phyloP scores from a whole-genome alignment of 139 green algal species.

The Spirogloea muscicola region DNA sequence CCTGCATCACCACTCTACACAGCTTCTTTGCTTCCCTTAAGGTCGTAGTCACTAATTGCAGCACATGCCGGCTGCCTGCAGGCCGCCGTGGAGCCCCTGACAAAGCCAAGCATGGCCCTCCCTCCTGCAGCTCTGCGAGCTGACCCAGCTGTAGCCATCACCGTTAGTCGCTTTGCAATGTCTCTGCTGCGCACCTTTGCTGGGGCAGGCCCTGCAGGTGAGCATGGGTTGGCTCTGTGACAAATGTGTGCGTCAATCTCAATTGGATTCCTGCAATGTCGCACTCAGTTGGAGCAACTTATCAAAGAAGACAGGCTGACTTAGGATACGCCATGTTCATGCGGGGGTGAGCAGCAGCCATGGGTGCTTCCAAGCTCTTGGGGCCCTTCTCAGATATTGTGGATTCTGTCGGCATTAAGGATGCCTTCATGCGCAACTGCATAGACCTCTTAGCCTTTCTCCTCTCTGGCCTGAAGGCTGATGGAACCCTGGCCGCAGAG shows the following conservation, averaged over 20 bases:
- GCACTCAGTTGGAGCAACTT: too few species aligned
- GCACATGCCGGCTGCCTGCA: too few species aligned
- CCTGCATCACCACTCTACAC: too few species aligned
- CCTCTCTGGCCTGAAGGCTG: slow-evolving; percentile 79
- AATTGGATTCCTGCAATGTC: too few species aligned
- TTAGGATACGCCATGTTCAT: too few species aligned
- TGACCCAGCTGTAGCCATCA: slow-evolving; percentile 62
- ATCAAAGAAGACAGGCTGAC: too few species aligned
- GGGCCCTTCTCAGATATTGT: slow-evolving; percentile 73
- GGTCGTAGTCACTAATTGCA: too few species aligned
- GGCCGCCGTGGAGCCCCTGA: slow-evolving; percentile 70
- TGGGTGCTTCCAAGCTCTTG: slow-evolving; percentile 60
- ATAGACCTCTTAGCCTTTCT: slow-evolving; percentile 96
- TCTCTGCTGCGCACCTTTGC: slow-evolving; percentile 16
- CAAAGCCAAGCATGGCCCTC: slow-evolving; percentile 68
- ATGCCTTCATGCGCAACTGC: slow-evolving; percentile 88
- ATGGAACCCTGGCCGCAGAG: slow-evolving; percentile 91
- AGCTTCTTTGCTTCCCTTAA: too few species aligned
- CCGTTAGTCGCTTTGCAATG: slow-evolving; percentile 30
- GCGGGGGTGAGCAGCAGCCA: slow-evolving; percentile 16
- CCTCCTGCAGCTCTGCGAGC: slow-evolving; percentile 77
- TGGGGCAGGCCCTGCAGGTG: slow-evolving; percentile 38
- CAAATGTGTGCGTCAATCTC: too few species aligned
- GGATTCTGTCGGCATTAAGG: slow-evolving; percentile 48
- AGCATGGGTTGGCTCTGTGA: too few species aligned